phyloP scores from a whole-genome alignment of 257 asterid species.

The Penstemon barbatus region DNA sequence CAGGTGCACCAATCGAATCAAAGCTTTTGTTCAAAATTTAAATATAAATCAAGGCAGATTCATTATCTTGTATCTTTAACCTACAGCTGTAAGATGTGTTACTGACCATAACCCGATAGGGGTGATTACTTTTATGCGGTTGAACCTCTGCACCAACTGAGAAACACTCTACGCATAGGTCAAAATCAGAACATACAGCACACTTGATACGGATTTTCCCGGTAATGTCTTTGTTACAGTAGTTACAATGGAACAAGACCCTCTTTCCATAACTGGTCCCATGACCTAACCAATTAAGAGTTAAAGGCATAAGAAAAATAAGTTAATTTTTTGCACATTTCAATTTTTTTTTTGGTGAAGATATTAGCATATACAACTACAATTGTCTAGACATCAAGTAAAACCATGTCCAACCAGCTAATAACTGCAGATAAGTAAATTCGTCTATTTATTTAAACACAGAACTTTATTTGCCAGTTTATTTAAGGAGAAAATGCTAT shows the following conservation, averaged over 20 bases:
- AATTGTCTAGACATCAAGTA: background rate
- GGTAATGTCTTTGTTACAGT: slow-evolving; percentile 77
- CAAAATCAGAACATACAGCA: slow-evolving; percentile 80
- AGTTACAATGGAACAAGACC: slow-evolving; percentile 81
- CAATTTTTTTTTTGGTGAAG: background rate
- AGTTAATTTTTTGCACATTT: too few relatives aligned
- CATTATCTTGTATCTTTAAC: background rate
- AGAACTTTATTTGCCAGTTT: too few relatives aligned
- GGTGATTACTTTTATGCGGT: slow-evolving; percentile 78
- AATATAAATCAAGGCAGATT: background rate
- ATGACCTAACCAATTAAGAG: slow-evolving; percentile 54
- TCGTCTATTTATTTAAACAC: background rate
- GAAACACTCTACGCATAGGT: slow-evolving; percentile 85
- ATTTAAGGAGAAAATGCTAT: background rate
- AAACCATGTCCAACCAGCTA: background rate
- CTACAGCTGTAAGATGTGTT: slow-evolving; percentile 17
- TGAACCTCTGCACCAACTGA: slow-evolving; percentile 88
- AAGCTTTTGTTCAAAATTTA: background rate
- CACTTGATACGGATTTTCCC: slow-evolving; percentile 84
- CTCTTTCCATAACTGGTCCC: slow-evolving; percentile 69
- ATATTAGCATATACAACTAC: slow-evolving; percentile 2
- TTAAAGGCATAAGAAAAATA: slow-evolving; percentile 16
- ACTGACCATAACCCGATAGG: slow-evolving; percentile 84
- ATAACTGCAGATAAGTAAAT: background rate
- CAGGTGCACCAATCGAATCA: slow-evolving; percentile 12